Evolutionary conservation across 2,329 filamentous ascomycete genomes (phyloP).

Genomic region (Ceratocystis cacaofunesta): DNA sequence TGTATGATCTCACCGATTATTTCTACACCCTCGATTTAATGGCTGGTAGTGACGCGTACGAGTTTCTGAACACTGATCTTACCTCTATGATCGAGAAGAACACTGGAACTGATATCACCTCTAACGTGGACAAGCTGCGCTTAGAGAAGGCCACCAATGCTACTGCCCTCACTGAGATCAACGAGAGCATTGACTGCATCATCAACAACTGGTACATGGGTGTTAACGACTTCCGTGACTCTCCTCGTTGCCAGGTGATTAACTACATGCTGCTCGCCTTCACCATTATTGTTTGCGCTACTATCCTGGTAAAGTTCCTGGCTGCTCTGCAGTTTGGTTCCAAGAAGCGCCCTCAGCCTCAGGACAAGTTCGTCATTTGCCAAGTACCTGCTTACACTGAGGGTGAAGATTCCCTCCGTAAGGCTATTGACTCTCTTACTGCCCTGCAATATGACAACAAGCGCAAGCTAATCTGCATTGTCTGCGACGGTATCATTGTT

Average conservation of each 20-base stretch:
- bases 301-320: conserved; percentile 80
- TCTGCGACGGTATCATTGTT: conserved; percentile 95
- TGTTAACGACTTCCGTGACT: conserved; percentile 67
- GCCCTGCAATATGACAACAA: conserved; percentile 97
- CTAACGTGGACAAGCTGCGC: conserved; percentile 43
- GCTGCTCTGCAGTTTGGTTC: conserved; percentile 86
- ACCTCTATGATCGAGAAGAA: conserved; percentile 56
- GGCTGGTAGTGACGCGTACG: conserved; percentile 41
- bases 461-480: conserved; percentile 86
- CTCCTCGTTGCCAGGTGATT: conserved; percentile 66
- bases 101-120: conserved; percentile 64
- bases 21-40: conserved; percentile 55
- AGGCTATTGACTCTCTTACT: conserved; percentile 86
- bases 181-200: conserved; percentile 64
- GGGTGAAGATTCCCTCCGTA: conserved; percentile 85
- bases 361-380: conserved; percentile 98
- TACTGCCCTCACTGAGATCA: conserved; percentile 39
- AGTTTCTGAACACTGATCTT: conserved; percentile 58
- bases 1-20: conserved; percentile 90
- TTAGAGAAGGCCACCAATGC: conserved; percentile 30
- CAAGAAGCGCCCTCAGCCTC: conserved; percentile 73
- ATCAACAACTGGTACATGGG: conserved; percentile 73
- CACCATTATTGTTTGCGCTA: conserved; percentile 64
- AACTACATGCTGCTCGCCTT: conserved; percentile 82
- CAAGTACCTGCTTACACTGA: conserved; percentile 97